Percentiles rank a stretch among this genome's conserved stretches.
Evolutionary conservation across 73 alveolate species (phyloP).

Genomic region (Paramecium sonneborni): DNA sequence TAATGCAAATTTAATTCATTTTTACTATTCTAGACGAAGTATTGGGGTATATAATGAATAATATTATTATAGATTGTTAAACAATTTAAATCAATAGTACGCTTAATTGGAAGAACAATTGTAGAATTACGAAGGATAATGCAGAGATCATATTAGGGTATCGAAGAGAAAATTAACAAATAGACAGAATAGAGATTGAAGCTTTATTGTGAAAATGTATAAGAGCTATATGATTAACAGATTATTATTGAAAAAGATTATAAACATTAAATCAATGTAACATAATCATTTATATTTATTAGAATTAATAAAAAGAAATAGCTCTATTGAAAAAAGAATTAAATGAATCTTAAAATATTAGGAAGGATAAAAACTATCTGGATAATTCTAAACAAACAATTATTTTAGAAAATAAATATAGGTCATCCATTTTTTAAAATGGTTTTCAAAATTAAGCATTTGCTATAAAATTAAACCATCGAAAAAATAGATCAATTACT

Average conservation of each 20-base stretch:
- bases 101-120: neutral
- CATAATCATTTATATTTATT: neutral
- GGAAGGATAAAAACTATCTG: neutral
- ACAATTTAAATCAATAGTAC: neutral
- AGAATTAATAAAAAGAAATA: neutral
- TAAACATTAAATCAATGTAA: neutral
- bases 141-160: conserved; percentile 4
- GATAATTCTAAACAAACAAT: neutral
- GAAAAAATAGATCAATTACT: neutral
- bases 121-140: neutral
- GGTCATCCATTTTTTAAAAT: neutral
- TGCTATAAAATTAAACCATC: neutral
- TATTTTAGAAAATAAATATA: neutral
- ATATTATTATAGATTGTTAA: neutral
- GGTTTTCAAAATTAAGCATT: neutral
- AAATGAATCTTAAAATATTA: neutral
- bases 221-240: neutral
- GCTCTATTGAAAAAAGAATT: neutral
- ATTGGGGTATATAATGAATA: neutral
- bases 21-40: neutral
- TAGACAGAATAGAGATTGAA: neutral
- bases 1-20: neutral
- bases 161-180: neutral
- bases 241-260: neutral
- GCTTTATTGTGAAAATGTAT: neutral